Percentiles rank a stretch among this genome's conserved stretches.
These are phyloP conservation scores for Mrakia frigida DNA, from an alignment of 768 basidiomycete species.

Conservation along the genomic window DNA sequence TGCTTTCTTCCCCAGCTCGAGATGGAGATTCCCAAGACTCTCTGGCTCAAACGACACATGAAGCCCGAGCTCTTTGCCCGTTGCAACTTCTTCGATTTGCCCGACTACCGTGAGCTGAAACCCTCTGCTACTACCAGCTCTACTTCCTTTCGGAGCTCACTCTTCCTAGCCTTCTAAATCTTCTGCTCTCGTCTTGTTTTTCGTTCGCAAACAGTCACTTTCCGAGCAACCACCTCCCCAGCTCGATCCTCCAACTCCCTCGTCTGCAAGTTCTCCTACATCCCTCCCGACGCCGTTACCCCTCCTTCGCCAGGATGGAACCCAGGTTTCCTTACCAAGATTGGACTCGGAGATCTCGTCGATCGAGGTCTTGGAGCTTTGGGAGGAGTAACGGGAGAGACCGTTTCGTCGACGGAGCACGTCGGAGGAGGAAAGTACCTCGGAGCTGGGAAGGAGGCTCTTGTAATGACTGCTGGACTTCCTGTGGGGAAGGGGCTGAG, in stretches of 20 bases:
- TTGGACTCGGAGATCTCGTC: constrained; percentile 69
- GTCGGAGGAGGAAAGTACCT: neutral
- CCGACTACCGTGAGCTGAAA: constrained; percentile 60
- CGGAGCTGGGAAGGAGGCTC: constrained; percentile 17
- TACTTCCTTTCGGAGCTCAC: no score
- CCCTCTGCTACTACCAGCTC: no score
- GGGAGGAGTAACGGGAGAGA: constrained; percentile 59
- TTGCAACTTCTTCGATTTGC: constrained; percentile 55
- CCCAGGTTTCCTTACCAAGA: constrained; percentile 73
- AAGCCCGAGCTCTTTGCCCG: constrained; percentile 56
- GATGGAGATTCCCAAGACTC: constrained; percentile 96
- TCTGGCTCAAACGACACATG: constrained; percentile 95
- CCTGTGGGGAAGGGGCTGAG: constrained; percentile 82
- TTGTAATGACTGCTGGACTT: constrained; percentile 50
- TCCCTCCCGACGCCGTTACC: constrained; percentile 55
- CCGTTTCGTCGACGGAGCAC: neutral
- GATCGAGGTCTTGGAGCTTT: constrained; percentile 67
- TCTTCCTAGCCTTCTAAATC: no score
- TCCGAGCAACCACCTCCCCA: constrained; percentile 70
- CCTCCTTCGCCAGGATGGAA: constrained; percentile 66
- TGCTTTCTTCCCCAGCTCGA: constrained; percentile 50
- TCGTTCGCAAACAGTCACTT: constrained; percentile 56
- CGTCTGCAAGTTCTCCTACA: constrained; percentile 92
- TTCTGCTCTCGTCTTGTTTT: neutral
- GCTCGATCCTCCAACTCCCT: constrained; percentile 86